Conservation (phyloP, 2,329 filamentous ascomycete genomes). For the Stachybotrys echinatus region DNA sequence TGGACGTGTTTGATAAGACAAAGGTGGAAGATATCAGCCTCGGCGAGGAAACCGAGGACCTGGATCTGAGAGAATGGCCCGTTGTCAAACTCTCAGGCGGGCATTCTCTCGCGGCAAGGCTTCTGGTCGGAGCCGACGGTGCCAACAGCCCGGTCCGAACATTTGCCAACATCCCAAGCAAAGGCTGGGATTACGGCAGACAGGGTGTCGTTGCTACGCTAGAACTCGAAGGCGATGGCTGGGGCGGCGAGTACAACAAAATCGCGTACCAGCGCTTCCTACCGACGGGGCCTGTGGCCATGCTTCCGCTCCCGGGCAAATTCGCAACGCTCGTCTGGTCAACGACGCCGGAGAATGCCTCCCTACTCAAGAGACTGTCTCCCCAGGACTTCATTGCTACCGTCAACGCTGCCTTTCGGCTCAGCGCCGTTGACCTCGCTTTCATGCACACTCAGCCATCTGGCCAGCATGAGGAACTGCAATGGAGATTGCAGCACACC, state of each 20-base stretch:
- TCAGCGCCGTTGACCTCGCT: constrained; percentile 71
- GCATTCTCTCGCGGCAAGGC: constrained; percentile 66
- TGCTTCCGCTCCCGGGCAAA: constrained; percentile 82
- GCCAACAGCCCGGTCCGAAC: constrained; percentile 88
- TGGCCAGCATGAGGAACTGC: constrained; percentile 67
- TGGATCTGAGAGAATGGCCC: constrained; percentile 84
- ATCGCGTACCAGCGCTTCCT: constrained; percentile 94
- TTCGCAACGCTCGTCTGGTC: constrained; percentile 90
- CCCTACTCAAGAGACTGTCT: constrained; percentile 70
- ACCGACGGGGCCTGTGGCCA: constrained; percentile 83
- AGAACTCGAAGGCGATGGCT: constrained; percentile 58
- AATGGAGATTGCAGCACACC: constrained; percentile 78
- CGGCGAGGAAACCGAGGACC: constrained; percentile 61
- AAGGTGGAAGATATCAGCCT: constrained; percentile 76
- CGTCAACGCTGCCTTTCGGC: constrained; percentile 90
- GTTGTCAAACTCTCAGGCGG: constrained; percentile 68
- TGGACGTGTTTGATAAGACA: constrained; percentile 69
- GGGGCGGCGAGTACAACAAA: constrained; percentile 51
- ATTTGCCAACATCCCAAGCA: constrained; percentile 79
- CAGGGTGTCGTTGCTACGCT: constrained; percentile 91
- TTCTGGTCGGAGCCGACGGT: constrained; percentile 90
- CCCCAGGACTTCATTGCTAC: constrained; percentile 72
- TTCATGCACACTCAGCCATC: constrained; percentile 67
- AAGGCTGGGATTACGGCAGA: constrained; percentile 89
- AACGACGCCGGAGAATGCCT: constrained; percentile 75